Evolutionary conservation across 2,329 filamentous ascomycete genomes (phyloP).

Genomic region (Venturia pyrina): DNA sequence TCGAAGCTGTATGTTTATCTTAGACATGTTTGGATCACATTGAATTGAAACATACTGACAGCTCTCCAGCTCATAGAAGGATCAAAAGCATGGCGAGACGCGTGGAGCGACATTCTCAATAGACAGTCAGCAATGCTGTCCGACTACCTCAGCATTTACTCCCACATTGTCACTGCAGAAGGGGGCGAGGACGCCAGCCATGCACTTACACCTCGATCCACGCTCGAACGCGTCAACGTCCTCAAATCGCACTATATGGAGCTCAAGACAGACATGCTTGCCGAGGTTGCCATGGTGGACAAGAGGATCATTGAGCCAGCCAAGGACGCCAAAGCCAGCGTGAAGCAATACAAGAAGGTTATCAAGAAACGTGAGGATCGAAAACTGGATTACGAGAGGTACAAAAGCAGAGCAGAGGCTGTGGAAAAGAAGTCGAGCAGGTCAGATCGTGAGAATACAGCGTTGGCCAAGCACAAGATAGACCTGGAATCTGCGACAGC

Average conservation of each 20-base stretch:
- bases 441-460: constrained; percentile 62
- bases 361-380: constrained; percentile 80
- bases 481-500: constrained; percentile 58
- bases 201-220: constrained; percentile 49
- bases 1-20: constrained; percentile 50
- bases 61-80: constrained; percentile 58
- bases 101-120: constrained; percentile 63
- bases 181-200: constrained; percentile 46
- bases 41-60: constrained; percentile 9
- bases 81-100: constrained; percentile 65
- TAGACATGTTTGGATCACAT: background rate
- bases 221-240: constrained; percentile 53
- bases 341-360: constrained; percentile 66
- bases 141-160: constrained; percentile 64
- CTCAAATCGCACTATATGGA: constrained; percentile 61
- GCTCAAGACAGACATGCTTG: constrained; percentile 58
- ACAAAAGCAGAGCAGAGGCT: constrained; percentile 60
- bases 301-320: constrained; percentile 59
- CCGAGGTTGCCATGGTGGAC: constrained; percentile 64
- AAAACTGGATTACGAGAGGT: constrained; percentile 72
- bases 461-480: constrained; percentile 59
- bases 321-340: constrained; percentile 55
- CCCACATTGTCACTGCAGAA: constrained; percentile 60
- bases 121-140: constrained; percentile 57
- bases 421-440: constrained; percentile 60